Percentiles rank a stretch among this genome's conserved stretches.
Conservation (phyloP, 1,139 yeast genomes). For the Taiozyma sp. region DNA sequence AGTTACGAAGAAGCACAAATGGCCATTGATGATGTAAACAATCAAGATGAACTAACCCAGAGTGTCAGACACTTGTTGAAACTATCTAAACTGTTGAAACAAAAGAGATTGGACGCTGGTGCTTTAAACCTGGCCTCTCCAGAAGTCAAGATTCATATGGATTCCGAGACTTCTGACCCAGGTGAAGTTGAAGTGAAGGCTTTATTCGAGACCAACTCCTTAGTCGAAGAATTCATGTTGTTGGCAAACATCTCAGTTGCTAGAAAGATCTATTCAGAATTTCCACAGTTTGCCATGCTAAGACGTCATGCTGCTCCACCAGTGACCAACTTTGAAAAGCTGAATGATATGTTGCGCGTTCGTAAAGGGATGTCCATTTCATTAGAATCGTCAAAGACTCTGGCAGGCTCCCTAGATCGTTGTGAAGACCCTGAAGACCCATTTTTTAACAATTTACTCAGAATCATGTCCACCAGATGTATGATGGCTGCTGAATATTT, state of each 20-base stretch:
- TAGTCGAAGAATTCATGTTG: conserved; percentile 98
- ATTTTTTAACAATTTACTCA: conserved; percentile 86
- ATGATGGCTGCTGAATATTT: conserved; percentile 99
- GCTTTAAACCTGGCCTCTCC: conserved; percentile 97
- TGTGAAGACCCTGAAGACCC: conserved; percentile 80
- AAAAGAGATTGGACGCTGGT: conserved; percentile 86
- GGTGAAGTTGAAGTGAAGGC: conserved; percentile 91
- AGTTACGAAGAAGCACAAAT: conserved; percentile 92
- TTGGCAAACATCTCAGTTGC: conserved; percentile 97
- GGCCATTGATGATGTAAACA: conserved; percentile 75
- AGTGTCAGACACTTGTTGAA: conserved; percentile 81
- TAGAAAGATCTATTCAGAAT: conserved; percentile 81
- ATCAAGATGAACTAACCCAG: conserved; percentile 77
- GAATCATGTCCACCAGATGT: conserved; percentile 98
- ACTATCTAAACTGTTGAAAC: conserved; percentile 78
- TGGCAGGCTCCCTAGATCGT: conserved; percentile 90
- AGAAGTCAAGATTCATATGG: conserved; percentile 96
- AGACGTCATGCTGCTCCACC: conserved; percentile 98
- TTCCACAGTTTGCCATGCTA: conserved; percentile 97
- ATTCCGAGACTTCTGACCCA: conserved; percentile 95
- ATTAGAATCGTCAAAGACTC: conserved; percentile 79
- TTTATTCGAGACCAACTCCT: conserved; percentile 82
- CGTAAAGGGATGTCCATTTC: conserved; percentile 77
- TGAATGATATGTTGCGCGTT: conserved; percentile 86
- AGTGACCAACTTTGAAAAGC: conserved; percentile 79